These are phyloP conservation scores for Musa balbisiana DNA, from an alignment of 202 grass and related monocot species.

Conservation along the genomic window DNA sequence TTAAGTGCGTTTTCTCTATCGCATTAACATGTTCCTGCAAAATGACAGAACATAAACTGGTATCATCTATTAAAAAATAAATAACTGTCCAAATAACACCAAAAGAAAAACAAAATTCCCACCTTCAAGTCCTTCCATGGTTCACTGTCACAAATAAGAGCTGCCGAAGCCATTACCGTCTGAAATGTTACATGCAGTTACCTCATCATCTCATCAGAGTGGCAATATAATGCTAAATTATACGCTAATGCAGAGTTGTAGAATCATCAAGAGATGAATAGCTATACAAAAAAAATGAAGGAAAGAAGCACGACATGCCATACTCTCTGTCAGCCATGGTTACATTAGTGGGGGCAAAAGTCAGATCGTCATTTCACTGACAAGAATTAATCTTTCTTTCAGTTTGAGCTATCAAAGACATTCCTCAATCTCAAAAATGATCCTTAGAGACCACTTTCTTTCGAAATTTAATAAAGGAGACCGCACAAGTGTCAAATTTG, in stretches of 20 bases:
- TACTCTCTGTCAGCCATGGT: too few relatives aligned
- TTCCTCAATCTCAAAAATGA: too few relatives aligned
- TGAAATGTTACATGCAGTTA: constrained; percentile 1
- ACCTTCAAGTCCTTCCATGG: constrained; percentile 89
- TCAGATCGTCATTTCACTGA: too few relatives aligned
- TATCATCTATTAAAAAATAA: constrained; percentile 9
- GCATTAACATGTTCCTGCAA: constrained; percentile 53
- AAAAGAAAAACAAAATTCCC: constrained; percentile 9
- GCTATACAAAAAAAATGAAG: too few relatives aligned
- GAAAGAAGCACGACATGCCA: too few relatives aligned
- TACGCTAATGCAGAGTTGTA: background rate
- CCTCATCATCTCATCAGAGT: background rate
- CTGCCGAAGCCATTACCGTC: constrained; percentile 50
- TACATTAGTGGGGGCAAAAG: too few relatives aligned
- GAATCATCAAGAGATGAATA: background rate
- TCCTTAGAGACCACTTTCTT: too few relatives aligned
- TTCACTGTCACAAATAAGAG: constrained; percentile 67
- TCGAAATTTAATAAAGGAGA: too few relatives aligned
- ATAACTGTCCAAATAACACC: background rate
- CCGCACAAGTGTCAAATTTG: too few relatives aligned
- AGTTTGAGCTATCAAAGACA: too few relatives aligned
- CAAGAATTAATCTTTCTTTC: too few relatives aligned
- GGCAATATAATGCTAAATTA: background rate
- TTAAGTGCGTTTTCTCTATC: constrained; percentile 76
- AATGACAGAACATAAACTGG: constrained; percentile 14